Evolutionary conservation across 2,329 filamentous ascomycete genomes (phyloP), one percentile per base, ranked within the genome.

Genomic region (Aspergillus novofumigatus): DNA sequence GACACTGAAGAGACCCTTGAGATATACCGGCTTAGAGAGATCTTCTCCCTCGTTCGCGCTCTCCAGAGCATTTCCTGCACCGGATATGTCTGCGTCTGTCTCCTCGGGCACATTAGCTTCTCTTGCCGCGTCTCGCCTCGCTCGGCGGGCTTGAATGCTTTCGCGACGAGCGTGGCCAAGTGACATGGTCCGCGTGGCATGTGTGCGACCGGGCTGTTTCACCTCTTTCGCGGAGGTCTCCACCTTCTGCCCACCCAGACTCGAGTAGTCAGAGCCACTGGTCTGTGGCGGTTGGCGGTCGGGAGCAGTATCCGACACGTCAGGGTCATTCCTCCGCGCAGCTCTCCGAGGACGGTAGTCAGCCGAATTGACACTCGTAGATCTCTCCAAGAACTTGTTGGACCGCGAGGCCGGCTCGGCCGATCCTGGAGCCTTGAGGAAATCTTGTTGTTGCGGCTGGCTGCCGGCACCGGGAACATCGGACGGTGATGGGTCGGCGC

Each of bases 1-100:
- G 54, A 97, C 94, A 67, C 93, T 97, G 77, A 99, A 97, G 20
- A 99, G 81, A 4, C 94, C 94, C 75, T 97, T 99, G 56, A 99
- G 83, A 72, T 89, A 97, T 3, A 97, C 94, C 0, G 94, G 94
- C 72, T 96, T 97, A 14, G 76, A 75, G 53, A 93, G 87, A 59
- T 93, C 84, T 64, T 95, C 91, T 4, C 89, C 86, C 49, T 77
- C 73, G 38, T 77, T 77, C 11, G 74, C 74, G 51, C 77, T 79
- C 44, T 82, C 80, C 20, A 80, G 70, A 26, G 76, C 79, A 57
- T 82, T 80, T 1, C 79, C 77, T 42, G 77, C 77, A n/a, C 77
- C 79, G 20, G 82, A 84, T 26, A 91, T 77, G 56, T 97, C 92
- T 51, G 87, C 84, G 68, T 96, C 91, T 0, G 92, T 96, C 76